These are phyloP conservation scores for Liquidambar formosana DNA, from an alignment of 164 flowering plant species.

Conservation along the genomic window DNA sequence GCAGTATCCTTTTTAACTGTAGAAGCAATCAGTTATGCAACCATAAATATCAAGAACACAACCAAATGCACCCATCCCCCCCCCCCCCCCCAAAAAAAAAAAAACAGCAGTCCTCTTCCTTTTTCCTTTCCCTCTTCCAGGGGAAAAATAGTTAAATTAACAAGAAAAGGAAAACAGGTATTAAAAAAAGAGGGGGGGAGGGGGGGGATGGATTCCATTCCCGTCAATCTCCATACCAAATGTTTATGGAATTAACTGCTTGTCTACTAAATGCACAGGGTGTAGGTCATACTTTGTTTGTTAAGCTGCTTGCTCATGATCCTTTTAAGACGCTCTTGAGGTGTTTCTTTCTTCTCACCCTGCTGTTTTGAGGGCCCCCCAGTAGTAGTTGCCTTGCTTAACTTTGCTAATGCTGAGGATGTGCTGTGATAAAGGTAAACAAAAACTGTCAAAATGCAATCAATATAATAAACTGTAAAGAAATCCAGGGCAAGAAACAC, in stretches of 20 bases:
- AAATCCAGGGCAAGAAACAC: neutral
- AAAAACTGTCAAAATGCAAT: neutral
- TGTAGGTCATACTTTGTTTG: constrained; percentile 69
- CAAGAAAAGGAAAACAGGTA: too few species aligned
- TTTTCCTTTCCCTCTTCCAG: neutral
- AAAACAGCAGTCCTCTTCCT: too few species aligned
- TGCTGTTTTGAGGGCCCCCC: constrained; percentile 54
- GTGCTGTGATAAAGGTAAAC: constrained; percentile 45
- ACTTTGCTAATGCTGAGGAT: constrained; percentile 78
- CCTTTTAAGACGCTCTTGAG: constrained; percentile 96
- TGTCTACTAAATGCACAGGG: neutral
- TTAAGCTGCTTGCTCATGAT: constrained; percentile 95
- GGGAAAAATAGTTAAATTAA: neutral
- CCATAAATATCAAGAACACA: neutral
- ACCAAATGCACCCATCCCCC: neutral
- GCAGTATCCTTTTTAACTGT: constrained; percentile 93
- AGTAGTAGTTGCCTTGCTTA: constrained; percentile 58
- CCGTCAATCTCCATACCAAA: neutral
- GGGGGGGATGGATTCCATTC: neutral
- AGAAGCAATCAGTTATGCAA: constrained; percentile 15
- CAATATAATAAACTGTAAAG: neutral
- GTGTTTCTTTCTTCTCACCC: constrained; percentile 96
- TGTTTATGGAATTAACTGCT: neutral
- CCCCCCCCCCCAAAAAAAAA: too few species aligned
- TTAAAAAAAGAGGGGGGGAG: too few species aligned